Conservation (phyloP, 495 filamentous ascomycete genomes). For the Hypoxylon lienhwacheense region DNA sequence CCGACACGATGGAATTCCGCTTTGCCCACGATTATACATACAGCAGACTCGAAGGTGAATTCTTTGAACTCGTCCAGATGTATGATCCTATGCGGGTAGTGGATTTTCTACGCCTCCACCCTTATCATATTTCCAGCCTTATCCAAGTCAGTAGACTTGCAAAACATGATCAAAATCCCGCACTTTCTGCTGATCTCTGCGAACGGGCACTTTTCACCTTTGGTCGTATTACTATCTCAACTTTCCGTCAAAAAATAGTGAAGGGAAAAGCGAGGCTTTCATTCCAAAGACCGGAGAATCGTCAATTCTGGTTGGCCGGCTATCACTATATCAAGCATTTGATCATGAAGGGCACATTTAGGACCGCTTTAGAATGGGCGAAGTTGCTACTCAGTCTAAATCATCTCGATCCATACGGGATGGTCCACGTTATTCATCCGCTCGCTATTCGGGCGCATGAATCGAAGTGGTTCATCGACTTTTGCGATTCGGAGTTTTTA, state of each 20-base stretch:
- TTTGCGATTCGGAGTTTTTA: constrained; percentile 63
- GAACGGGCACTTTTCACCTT: constrained; percentile 93
- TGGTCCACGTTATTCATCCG: constrained; percentile 77
- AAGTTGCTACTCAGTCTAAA: constrained; percentile 79
- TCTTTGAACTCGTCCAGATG: constrained; percentile 75
- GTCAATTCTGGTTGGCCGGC: constrained; percentile 89
- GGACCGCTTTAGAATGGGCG: constrained; percentile 90
- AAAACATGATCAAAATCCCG: constrained; percentile 83
- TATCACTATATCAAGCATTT: constrained; percentile 85
- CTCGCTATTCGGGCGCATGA: constrained; percentile 79
- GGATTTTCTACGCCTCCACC: constrained; percentile 41
- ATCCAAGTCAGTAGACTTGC: constrained; percentile 91
- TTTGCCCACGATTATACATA: constrained; percentile 80
- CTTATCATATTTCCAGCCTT: constrained; percentile 91
- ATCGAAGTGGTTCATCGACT: constrained; percentile 70
- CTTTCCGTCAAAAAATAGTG: constrained; percentile 72
- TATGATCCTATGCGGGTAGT: constrained; percentile 72
- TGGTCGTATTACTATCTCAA: constrained; percentile 78
- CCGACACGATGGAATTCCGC: constrained; percentile 64
- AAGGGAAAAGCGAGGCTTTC: constrained; percentile 78
- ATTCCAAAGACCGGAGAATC: constrained; percentile 78
- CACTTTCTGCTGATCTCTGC: constrained; percentile 81
- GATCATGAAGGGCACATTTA: constrained; percentile 86
- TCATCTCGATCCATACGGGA: constrained; percentile 80
- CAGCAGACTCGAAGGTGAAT: constrained; percentile 71